Evolutionary conservation across 2,329 filamentous ascomycete genomes (phyloP), one percentile per base, ranked within the genome.

Genomic region (Colletotrichum gigasporum): DNA sequence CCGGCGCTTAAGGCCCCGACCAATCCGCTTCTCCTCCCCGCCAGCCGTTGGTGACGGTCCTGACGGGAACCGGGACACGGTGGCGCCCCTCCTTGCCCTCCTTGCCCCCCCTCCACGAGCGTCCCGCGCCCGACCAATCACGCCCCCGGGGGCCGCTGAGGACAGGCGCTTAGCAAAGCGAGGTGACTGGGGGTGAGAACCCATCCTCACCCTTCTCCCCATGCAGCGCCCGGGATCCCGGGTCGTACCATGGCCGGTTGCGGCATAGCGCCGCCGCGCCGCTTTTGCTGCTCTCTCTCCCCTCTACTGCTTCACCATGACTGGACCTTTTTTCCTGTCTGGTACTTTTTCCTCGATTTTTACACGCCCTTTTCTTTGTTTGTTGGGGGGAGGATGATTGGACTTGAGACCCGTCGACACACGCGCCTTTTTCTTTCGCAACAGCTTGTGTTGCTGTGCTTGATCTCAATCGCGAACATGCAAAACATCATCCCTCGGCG

Each of bases 221-320:
- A 65, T 67, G 66, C 66, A 68, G 55, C 51, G 64, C 66, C 67
- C 67, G 56, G 67, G 67, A 69, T 69, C 11, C 56, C 59, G 67
- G 67, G 63, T 62, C 58, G 37, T 55, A 62, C 66, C 59, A 62
- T 48, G 30, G 14, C 67, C 51, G 48, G 22, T 44, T 60, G 34
- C 7, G 57, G 51, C 37, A 45, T 64, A 44, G 64, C 32, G 18
- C 30, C 28, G 3, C 50, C 28, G 51, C n/a, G 65, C 63, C 39
- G 63, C 56, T 66, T 56, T 64, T 60, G 20, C 26, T 53, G 35
- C n/a, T n/a, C 20, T 1, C 30, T 12, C 30, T 32, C 7, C 12
- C 30, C 30, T 32, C 12, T 32, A 12, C 30, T 32, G 30, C 30
- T 32, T 9, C 22, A n/a, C 20, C 39, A 42, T 22, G n/a, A n/a